Percentiles rank a stretch among this genome's conserved stretches.
Evolutionary conservation across 2,329 filamentous ascomycete species (phyloP).

Genomic region (Botrytis aclada): DNA sequence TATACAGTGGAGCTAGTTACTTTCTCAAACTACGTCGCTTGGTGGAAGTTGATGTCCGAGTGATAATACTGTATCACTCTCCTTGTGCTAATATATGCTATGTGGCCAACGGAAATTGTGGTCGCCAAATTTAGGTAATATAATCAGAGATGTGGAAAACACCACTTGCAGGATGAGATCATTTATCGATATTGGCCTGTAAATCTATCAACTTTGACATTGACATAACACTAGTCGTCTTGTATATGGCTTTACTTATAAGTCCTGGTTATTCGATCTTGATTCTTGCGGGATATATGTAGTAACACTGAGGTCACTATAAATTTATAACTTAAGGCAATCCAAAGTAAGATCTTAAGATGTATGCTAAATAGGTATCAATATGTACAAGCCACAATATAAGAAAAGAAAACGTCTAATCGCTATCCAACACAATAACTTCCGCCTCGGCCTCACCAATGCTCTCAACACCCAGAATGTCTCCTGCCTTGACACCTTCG

Average conservation of each 20-base stretch:
- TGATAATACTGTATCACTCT: not conserved
- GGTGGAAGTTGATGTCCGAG: not conserved
- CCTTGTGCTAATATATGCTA: too few relatives aligned
- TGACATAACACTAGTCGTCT: not conserved
- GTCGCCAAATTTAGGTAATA: too few relatives aligned
- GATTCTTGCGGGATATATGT: not conserved
- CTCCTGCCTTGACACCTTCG: constrained; percentile 60
- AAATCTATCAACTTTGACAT: not conserved
- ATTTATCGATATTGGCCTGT: not conserved
- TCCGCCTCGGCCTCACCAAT: constrained; percentile 52
- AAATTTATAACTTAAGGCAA: not conserved
- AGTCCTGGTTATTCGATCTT: not conserved
- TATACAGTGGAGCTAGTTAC: not conserved
- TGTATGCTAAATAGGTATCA: not conserved
- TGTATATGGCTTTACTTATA: not conserved
- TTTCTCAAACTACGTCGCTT: not conserved
- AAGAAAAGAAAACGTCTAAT: constrained; percentile 6
- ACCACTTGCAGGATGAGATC: not conserved
- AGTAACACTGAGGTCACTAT: not conserved
- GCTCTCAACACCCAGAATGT: constrained; percentile 63
- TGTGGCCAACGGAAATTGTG: too few relatives aligned
- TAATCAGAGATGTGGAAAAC: too few relatives aligned
- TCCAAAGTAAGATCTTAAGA: not conserved
- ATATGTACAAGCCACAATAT: not conserved
- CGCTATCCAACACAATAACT: constrained; percentile 28